Conservation (phyloP, 768 basidiomycete genomes). For the Baorangia bicolor region DNA sequence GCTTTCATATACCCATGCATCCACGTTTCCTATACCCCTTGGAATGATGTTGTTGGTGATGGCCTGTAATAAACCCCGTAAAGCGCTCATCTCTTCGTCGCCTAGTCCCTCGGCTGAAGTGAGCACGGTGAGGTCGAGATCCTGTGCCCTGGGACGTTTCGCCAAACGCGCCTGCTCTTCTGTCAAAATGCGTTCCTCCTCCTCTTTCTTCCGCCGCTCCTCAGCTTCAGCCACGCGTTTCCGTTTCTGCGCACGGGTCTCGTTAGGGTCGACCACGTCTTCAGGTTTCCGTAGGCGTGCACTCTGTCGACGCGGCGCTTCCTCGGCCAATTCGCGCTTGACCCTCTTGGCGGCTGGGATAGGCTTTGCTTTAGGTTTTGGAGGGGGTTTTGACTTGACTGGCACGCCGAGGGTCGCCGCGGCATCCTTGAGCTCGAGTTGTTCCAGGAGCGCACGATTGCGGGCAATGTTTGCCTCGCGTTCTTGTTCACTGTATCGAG, state of each 20-base stretch:
- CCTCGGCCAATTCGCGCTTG: constrained; percentile 47
- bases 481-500: constrained; percentile 53
- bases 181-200: constrained; percentile 57
- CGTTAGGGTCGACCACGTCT: constrained; percentile 54
- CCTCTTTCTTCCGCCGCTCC: constrained; percentile 56
- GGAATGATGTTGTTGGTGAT: constrained; percentile 38
- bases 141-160: constrained; percentile 66
- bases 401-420: constrained; percentile 47
- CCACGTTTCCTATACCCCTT: constrained; percentile 42
- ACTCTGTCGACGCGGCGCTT: constrained; percentile 64
- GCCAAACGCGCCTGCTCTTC: constrained; percentile 64
- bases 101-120: constrained; percentile 46
- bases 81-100: constrained; percentile 43
- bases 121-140: constrained; percentile 59
- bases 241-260: constrained; percentile 60
- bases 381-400: constrained; percentile 37
- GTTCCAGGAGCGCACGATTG: constrained; percentile 70
- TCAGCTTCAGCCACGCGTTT: constrained; percentile 66
- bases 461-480: constrained; percentile 81
- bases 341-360: constrained; percentile 54
- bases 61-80: constrained; percentile 46
- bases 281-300: constrained; percentile 48
- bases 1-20: constrained; percentile 50
- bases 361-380: constrained; percentile 54
- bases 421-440: constrained; percentile 65